Evolutionary conservation across 2,329 filamentous ascomycete genomes (phyloP), one percentile per base, ranked within the genome.

Genomic region (Claviceps sp.): DNA sequence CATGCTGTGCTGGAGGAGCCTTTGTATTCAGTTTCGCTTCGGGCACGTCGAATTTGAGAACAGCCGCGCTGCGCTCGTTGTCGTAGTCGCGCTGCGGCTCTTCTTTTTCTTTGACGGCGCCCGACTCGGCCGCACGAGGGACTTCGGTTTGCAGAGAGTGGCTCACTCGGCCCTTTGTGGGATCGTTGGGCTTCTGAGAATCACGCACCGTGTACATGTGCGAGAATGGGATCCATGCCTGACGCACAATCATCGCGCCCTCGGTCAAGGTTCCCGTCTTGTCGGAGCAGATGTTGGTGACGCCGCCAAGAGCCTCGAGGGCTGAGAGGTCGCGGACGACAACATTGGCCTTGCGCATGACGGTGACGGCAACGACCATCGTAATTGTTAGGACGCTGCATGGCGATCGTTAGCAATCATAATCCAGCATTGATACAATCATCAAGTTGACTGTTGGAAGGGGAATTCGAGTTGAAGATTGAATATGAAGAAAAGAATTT

Each of bases 221-320:
- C 2, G 73, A 73, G 13, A 68, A 70, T 0, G 82, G 81, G 41
- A 85, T 73, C 78, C 81, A 85, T 0, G 77, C 80, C 61, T 82
- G 82, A 56, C 80, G 74, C 16, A 82, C 78, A 56, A 85, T 80
- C 83, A 86, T 86, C 59, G 81, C 81, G 39, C 82, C 80, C 58
- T 82, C 78, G 0, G 81, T 84, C 14, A 84, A 68, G 0, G 84
- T 87, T 14, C 84, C 84, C 0, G 83, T 87, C 67, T 86, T 86
- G 68, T 86, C 83, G 24, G 82, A 85, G 65, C 83, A 87, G 59
- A 87, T 84, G 61, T 85, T 81, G 52, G 82, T 86, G 24, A 87
- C 82, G 44, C 80, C 82, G 13, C 84, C 84, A 2, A 87, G 73
- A 13, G 82, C 81, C 59, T 87, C 84, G 0, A 87, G 73, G 0